phyloP scores from a whole-genome alignment of 192 early-diverging fungal genomes.

The Chytriomyces sp. region DNA sequence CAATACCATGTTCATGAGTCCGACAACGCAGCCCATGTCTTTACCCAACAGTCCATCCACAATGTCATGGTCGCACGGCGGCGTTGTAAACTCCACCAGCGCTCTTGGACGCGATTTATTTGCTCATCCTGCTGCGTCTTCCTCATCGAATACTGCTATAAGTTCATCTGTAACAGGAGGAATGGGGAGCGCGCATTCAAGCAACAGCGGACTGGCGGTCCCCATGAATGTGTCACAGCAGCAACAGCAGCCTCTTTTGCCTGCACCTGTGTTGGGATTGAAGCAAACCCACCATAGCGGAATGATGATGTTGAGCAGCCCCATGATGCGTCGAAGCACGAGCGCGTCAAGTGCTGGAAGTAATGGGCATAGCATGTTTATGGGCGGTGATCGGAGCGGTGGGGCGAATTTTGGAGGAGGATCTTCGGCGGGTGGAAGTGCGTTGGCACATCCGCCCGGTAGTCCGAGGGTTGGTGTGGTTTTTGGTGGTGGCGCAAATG shows the following conservation, averaged over 20 bases:
- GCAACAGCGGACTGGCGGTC: background rate
- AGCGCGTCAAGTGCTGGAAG: background rate
- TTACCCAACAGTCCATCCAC: background rate
- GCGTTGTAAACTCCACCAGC: background rate
- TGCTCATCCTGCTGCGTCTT: background rate
- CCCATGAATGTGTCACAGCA: background rate
- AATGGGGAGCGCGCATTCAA: too few relatives aligned
- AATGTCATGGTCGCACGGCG: background rate
- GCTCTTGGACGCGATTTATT: background rate
- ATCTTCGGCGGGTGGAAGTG: background rate
- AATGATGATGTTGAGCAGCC: slow-evolving; percentile 7
- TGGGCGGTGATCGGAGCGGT: slow-evolving; percentile 3
- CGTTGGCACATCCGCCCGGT: slow-evolving; percentile 6
- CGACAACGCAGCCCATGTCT: slow-evolving; percentile 4
- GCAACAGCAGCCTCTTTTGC: slow-evolving; percentile 17
- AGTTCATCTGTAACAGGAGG: background rate
- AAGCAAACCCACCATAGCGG: background rate
- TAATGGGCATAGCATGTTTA: background rate
- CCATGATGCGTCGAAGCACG: slow-evolving; percentile 11
- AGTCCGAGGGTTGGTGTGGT: slow-evolving; percentile 34
- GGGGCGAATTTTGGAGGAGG: background rate
- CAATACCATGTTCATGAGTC: slow-evolving; percentile 13
- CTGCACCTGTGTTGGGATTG: slow-evolving; percentile 30
- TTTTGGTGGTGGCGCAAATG: slow-evolving; percentile 26
- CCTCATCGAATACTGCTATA: background rate